phyloP scores from a whole-genome alignment of 1,284 basidiomycete genomes.

The Sparassis latifolia region DNA sequence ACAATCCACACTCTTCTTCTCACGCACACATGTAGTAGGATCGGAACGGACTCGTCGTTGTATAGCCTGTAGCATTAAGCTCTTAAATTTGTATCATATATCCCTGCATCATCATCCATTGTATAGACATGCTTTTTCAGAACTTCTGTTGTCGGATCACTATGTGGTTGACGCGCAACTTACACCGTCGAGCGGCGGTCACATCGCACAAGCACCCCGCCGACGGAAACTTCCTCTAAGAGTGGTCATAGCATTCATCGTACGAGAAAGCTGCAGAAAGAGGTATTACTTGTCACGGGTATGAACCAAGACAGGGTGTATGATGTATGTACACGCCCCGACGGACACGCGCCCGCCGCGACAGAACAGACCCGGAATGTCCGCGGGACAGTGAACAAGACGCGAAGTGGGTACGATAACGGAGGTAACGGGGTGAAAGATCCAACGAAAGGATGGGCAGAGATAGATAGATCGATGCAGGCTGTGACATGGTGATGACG shows the following conservation, averaged over 20 bases:
- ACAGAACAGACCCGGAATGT: not conserved
- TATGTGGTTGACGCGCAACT: too few relatives aligned
- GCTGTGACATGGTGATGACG: slow-evolving; percentile 10
- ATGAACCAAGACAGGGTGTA: slow-evolving; percentile 18
- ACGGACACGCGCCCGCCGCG: not conserved
- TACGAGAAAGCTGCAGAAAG: slow-evolving; percentile 1
- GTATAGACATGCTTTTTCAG: not conserved
- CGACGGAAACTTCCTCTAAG: slow-evolving; percentile 3
- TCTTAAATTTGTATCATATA: not conserved
- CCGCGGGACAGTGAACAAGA: not conserved
- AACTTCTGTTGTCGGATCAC: too few relatives aligned
- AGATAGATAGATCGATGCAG: slow-evolving; percentile 20
- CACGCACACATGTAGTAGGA: not conserved
- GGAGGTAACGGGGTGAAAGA: too few relatives aligned
- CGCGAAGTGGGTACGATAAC: slow-evolving; percentile 2
- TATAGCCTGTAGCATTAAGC: too few relatives aligned
- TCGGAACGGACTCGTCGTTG: too few relatives aligned
- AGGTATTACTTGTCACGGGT: slow-evolving; percentile 21
- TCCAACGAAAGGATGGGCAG: not conserved
- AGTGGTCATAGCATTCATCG: not conserved
- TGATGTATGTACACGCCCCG: slow-evolving; percentile 14
- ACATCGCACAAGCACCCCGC: too few relatives aligned
- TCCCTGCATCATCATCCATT: not conserved
- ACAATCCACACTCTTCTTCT: not conserved
- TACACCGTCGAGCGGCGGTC: too few relatives aligned